Base-by-base conservation (phyloP, 2,329 filamentous ascomycete genomes). In the Leptodontidium sp. region DNA sequence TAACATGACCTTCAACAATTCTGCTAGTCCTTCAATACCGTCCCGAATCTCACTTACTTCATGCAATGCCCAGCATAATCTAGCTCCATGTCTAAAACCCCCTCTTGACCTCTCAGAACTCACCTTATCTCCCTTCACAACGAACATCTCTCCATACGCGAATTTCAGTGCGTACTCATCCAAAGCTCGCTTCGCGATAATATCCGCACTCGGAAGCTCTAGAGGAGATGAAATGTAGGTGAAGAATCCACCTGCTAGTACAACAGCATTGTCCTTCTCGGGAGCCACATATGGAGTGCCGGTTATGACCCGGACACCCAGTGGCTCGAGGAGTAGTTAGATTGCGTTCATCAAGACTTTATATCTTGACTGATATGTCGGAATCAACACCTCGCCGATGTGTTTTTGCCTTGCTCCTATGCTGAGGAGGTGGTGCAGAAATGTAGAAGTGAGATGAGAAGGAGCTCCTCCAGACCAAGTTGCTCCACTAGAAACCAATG, bases 161-260 rank as follows among this genome's bases (percentile, higher is more conserved):
- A 67, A 67, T 8, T 53, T 82, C 55, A 91, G 75, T 59, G 85
- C 84, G 71, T 87, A 83, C 38, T 87, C 84, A n/a, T 82, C 80
- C 17, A 38, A 49, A 29, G 71, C 69, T 63, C 40, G 32, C 32
- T 70, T 64, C 71, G 84, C 80, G n/a, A 86, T 55, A 79, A 78
- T 71, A 79, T 76, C 82, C 2, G 65, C 57, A 1, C 32, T 61
- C 6, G 45, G 58, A 71, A 70, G 2, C 26, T 72, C 70, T 1
- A 58, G 29, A 26, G 89, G 89, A 15, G 91, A 78, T 4, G 80
- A 79, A 9, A 91, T 78, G 87, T 88, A 91, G 63, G 90, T 82
- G 77, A 91, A 92, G 76, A 90, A 91, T 0, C 90, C 89, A 2
- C 89, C 89, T 0, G 85, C 84, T 14, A 57, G 61, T 2, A 61